A percentile compares a stretch with the other conserved stretches of the same genome.
Evolutionary conservation across 495 filamentous ascomycete species (phyloP).

Genomic region (Chaetomium cochliodes): DNA sequence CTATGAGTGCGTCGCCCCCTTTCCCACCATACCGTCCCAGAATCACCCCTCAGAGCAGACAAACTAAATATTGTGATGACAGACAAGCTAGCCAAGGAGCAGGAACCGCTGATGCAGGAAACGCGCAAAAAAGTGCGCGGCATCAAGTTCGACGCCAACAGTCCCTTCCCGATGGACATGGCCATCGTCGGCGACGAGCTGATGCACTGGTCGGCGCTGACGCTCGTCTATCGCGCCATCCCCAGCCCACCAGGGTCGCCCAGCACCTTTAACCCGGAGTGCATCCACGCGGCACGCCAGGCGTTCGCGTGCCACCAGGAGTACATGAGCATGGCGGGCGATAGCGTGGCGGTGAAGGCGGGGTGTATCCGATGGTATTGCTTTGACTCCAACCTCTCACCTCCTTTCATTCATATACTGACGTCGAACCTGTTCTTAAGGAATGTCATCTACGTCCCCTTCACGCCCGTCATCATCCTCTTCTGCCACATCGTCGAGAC

Average conservation of each 20-base stretch:
- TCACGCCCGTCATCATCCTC: conserved; percentile 67
- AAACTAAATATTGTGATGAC: not conserved
- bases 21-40: conserved; percentile 16
- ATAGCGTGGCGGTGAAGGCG: conserved; percentile 45
- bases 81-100: conserved; percentile 18
- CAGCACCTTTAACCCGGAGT: conserved; percentile 57
- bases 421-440: conserved; percentile 35
- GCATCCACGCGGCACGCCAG: conserved; percentile 57
- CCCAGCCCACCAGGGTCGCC: conserved; percentile 45
- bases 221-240: conserved; percentile 63
- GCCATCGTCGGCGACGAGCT: conserved; percentile 57
- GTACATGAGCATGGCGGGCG: conserved; percentile 52
- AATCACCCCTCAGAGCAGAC: not conserved
- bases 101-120: conserved; percentile 22
- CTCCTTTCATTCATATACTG: not conserved
- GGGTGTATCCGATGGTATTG: conserved; percentile 65
- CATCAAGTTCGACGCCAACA: conserved; percentile 18
- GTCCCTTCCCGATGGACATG: conserved; percentile 42
- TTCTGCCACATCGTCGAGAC: conserved; percentile 67
- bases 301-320: conserved; percentile 55
- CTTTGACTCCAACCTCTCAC: not conserved
- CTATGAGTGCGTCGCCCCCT: conserved; percentile 20
- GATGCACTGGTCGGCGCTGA: conserved; percentile 52
- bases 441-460: conserved; percentile 64
- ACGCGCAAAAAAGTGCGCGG: conserved; percentile 20